Base-by-base conservation (phyloP, 2,329 filamentous ascomycete species). In the Capronia coronata region DNA sequence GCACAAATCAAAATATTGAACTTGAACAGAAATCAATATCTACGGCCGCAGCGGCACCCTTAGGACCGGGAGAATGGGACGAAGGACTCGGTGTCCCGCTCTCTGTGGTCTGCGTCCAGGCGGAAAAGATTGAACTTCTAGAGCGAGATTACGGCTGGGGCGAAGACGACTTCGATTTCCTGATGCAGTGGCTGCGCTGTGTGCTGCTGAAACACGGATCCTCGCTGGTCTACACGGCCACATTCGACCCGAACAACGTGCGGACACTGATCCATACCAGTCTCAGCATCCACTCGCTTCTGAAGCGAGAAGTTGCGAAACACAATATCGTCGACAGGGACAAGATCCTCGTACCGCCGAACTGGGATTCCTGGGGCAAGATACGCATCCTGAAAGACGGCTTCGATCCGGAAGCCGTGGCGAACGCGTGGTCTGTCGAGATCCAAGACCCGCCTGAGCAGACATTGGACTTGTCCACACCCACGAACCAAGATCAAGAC, bases 361-460 rank as follows among this genome's bases (percentile, higher is more conserved):
- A 96, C 66, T 98, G 93, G 93, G 93, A 98, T 68, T 96, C 90
- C 0, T 96, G 89, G 87, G 90, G 89, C 52, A 98, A 97, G 70
- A 96, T 98, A 52, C 79, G 91, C 35, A 88, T 97, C 38, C 74
- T 97, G 22, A 81, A 88, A 46, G 93, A 95, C 64, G 87, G 84
- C 0, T 97, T 97, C 61, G 88, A 97, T 59, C 87, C 94, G 18
- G 93, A 98, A 71, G 78, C 79, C 11, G 77, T 94, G 37, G 93
- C 87, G 61, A 78, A 82, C 51, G 86, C 83, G 43, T 98, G 93
- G 93, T 84, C 84, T 1, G 77, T 87, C 48, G 89, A 94, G 58
- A 85, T 93, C 43, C 82, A 89, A 62, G 76, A 78, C 35, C 62
- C 56, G 32, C 68, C 62, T 49, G 65, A 64, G 51, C 60, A 59